Base-by-base conservation (phyloP, 2,329 filamentous ascomycete species). In the Beauveria asiatica region DNA sequence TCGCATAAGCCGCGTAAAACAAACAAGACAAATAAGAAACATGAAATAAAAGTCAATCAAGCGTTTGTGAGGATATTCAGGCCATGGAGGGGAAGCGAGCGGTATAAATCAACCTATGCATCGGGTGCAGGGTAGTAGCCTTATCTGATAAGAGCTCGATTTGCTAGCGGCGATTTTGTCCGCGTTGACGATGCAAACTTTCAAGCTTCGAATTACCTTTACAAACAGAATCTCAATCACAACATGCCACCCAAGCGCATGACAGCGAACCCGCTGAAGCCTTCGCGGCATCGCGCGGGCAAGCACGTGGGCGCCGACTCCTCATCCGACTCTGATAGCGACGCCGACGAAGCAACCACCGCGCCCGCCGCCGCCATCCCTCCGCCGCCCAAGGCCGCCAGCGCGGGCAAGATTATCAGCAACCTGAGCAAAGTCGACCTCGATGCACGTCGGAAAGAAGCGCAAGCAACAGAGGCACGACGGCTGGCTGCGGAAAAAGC, bases 201-300 rank as follows among this genome's bases (percentile, higher is more conserved):
- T 21, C 9, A 27, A 53, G 25, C 33, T 13, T 39, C 48, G 2
- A 9, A 45, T 6, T 19, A 50, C 19, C 11, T 58, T 25, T 13
- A 33, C 48, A 51, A 51, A 25, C 39, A 39, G 25, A 55, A 23
- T 9, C 13, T 19, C 9, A 10, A 4, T 45, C 59, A 10, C 65
- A 69, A 57, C 61, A 84, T 83, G 81, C 86, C 89, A 63, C 84
- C 87, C 13, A 92, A 90, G 72, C 89, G 90, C 69, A 96, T 97
- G 90, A 97, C 93, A 64, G 92, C 92, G 64, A 96, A 97, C 70
- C 92, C 90, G 3, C 76, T 87, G 61, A 86, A 86, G 71, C 89
- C 91, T 25, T 84, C 86, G 66, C 89, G 94, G 61, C 89, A 97
- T 69, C 86, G 92, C 61, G 88, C 93, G 17, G 93, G 94, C 65